phyloP scores from a whole-genome alignment of 2,329 filamentous ascomycete species.

The Xylaria sp. region DNA sequence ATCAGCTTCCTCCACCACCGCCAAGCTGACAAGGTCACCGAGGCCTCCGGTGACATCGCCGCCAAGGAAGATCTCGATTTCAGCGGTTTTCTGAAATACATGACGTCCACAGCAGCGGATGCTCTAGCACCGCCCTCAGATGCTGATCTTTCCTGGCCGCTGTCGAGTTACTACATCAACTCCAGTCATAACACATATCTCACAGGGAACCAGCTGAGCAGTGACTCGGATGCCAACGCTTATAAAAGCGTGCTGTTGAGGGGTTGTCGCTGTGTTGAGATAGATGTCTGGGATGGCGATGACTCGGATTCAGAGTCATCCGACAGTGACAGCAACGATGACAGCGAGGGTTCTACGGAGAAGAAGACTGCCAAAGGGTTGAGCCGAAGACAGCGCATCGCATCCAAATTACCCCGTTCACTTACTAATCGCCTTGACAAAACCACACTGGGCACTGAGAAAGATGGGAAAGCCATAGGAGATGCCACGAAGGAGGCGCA shows the following conservation, averaged over 20 bases:
- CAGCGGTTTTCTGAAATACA: conserved; percentile 58
- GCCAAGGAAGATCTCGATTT: conserved; percentile 50
- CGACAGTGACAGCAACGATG: conserved; percentile 30
- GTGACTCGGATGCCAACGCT: conserved; percentile 83
- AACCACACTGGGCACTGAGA: conserved; percentile 50
- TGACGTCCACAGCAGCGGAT: conserved; percentile 56
- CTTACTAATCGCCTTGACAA: conserved; percentile 54
- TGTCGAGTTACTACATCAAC: conserved; percentile 91
- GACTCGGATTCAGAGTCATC: conserved; percentile 73
- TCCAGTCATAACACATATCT: conserved; percentile 97
- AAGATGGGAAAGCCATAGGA: not conserved
- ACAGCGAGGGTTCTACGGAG: conserved; percentile 57
- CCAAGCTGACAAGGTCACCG: conserved; percentile 49
- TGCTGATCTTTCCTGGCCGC: conserved; percentile 71
- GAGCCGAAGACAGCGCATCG: conserved; percentile 68
- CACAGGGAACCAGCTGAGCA: conserved; percentile 84
- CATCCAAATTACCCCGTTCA: conserved; percentile 57
- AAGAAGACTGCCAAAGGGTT: conserved; percentile 65
- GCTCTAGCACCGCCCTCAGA: conserved; percentile 48
- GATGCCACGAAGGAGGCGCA: not conserved
- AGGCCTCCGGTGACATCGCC: conserved; percentile 40
- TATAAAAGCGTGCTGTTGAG: conserved; percentile 85
- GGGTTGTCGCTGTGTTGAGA: conserved; percentile 89
- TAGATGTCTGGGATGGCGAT: conserved; percentile 93
- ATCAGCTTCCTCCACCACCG: conserved; percentile 52